phyloP scores from a whole-genome alignment of 352 stramenopile genomes.

The Globisporangium sylvaticum region DNA sequence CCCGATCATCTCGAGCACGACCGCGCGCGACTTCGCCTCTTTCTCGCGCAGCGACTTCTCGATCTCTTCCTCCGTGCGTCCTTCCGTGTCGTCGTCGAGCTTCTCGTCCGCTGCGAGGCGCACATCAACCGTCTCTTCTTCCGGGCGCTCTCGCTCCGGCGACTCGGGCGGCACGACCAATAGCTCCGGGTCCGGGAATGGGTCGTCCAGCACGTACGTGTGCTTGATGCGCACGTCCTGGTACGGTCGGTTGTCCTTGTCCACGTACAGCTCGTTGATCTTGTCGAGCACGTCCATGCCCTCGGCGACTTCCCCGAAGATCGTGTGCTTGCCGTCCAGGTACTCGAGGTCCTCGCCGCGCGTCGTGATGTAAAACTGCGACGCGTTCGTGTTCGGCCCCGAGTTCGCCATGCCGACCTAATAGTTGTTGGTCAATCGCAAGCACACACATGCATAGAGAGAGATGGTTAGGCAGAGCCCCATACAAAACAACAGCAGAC shows the following conservation, averaged over 20 bases:
- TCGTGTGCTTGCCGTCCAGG: slow-evolving; percentile 89
- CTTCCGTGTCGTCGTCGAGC: slow-evolving; percentile 69
- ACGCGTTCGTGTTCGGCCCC: slow-evolving; percentile 73
- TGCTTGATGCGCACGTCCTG: slow-evolving; percentile 97
- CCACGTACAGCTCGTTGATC: slow-evolving; percentile 94
- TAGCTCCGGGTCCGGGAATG: slow-evolving; percentile 69
- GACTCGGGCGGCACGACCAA: slow-evolving; percentile 80
- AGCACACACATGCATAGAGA: not conserved
- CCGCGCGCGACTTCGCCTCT: slow-evolving; percentile 92
- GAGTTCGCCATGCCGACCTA: slow-evolving; percentile 82
- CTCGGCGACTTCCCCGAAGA: slow-evolving; percentile 92
- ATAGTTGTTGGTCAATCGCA: not conserved
- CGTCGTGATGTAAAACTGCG: slow-evolving; percentile 98
- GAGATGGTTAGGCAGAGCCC: not conserved
- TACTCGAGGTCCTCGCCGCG: slow-evolving; percentile 86
- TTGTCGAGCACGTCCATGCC: slow-evolving; percentile 93
- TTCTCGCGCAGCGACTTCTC: slow-evolving; percentile 87
- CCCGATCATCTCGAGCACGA: slow-evolving; percentile 99
- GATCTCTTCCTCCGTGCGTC: slow-evolving; percentile 83
- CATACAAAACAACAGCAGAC: not conserved
- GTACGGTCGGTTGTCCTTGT: slow-evolving; percentile 93
- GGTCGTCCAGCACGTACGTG: slow-evolving; percentile 86
- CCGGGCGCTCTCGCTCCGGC: slow-evolving; percentile 82
- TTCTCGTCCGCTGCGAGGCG: slow-evolving; percentile 90
- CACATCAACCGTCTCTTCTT: slow-evolving; percentile 88